These are phyloP conservation scores for Alternaria arbusti DNA, from an alignment of 2,329 filamentous ascomycete species.

Conservation along the genomic window DNA sequence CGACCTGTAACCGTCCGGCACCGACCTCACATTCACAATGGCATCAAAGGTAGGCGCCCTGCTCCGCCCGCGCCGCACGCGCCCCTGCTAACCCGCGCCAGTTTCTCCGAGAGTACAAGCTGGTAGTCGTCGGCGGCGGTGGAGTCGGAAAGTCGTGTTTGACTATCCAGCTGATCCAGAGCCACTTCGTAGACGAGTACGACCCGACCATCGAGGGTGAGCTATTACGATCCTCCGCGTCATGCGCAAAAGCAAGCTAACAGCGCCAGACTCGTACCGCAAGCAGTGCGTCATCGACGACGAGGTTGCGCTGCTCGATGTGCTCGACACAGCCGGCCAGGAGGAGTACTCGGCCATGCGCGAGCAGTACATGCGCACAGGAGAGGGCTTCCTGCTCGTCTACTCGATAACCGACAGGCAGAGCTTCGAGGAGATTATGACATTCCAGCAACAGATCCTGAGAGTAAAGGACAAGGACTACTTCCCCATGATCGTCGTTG, in stretches of 20 bases:
- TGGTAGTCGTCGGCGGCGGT: slow-evolving; percentile 94
- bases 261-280: slow-evolving; percentile 85
- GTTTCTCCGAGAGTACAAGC: slow-evolving; percentile 62
- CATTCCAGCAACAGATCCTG: slow-evolving; percentile 98
- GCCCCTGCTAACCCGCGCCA: slow-evolving; percentile 41
- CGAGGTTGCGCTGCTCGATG: slow-evolving; percentile 95
- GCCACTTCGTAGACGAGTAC: slow-evolving; percentile 99
- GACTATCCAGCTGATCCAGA: slow-evolving; percentile 83
- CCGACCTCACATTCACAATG: slow-evolving; percentile 38
- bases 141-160: slow-evolving; percentile 99
- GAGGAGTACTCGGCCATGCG: slow-evolving; percentile 99
- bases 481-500: slow-evolving; percentile 98
- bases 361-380: slow-evolving; percentile 99
- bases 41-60: slow-evolving; percentile 45
- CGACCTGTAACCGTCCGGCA: background rate
- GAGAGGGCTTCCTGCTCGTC: slow-evolving; percentile 95
- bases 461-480: slow-evolving; percentile 99
- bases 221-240: slow-evolving; percentile 30
- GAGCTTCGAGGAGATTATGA: slow-evolving; percentile 98
- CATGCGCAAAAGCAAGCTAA: slow-evolving; percentile 11
- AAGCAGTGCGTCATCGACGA: slow-evolving; percentile 99
- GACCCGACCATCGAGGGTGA: slow-evolving; percentile 98
- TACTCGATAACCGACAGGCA: slow-evolving; percentile 98
- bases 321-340: slow-evolving; percentile 96
- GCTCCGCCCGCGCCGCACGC: background rate